Evolutionary conservation across 2,329 filamentous ascomycete species (phyloP).

Genomic region (Pyrenophora graminea): DNA sequence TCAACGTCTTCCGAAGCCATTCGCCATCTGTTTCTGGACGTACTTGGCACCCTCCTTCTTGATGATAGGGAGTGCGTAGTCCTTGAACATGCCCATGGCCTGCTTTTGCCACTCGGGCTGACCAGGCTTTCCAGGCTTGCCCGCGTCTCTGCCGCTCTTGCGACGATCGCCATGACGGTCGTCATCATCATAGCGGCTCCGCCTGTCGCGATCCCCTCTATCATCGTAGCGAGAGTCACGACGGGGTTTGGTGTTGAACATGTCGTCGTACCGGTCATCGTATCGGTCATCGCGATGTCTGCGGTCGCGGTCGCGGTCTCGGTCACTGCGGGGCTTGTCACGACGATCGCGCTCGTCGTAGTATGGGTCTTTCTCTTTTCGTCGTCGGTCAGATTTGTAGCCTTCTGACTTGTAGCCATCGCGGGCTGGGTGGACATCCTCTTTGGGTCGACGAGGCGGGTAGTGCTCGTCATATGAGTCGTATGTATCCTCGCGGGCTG

Average conservation of each 20-base stretch:
- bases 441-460: slow-evolving; percentile 19
- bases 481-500: slow-evolving; percentile 25
- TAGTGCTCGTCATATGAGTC: slow-evolving; percentile 36
- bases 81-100: slow-evolving; percentile 38
- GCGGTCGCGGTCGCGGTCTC: background rate
- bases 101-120: slow-evolving; percentile 38
- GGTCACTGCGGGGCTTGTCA: slow-evolving; percentile 13
- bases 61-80: slow-evolving; percentile 41
- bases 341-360: slow-evolving; percentile 24
- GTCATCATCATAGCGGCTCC: slow-evolving; percentile 14
- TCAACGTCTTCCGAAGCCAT: slow-evolving; percentile 24
- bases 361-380: slow-evolving; percentile 5
- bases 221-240: slow-evolving; percentile 23
- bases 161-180: slow-evolving; percentile 20
- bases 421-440: slow-evolving; percentile 20
- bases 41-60: slow-evolving; percentile 41
- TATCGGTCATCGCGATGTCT: slow-evolving; percentile 22
- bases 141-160: slow-evolving; percentile 14
- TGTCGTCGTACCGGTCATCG: slow-evolving; percentile 26
- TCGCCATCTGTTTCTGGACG: slow-evolving; percentile 35
- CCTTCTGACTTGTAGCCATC: slow-evolving; percentile 32
- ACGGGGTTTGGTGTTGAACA: slow-evolving; percentile 20
- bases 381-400: slow-evolving; percentile 17
- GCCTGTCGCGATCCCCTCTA: slow-evolving; percentile 4
- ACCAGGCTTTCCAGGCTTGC: slow-evolving; percentile 20